These are phyloP conservation scores for Fusarium piperis DNA, from an alignment of 2,329 filamentous ascomycete species.

Conservation along the genomic window DNA sequence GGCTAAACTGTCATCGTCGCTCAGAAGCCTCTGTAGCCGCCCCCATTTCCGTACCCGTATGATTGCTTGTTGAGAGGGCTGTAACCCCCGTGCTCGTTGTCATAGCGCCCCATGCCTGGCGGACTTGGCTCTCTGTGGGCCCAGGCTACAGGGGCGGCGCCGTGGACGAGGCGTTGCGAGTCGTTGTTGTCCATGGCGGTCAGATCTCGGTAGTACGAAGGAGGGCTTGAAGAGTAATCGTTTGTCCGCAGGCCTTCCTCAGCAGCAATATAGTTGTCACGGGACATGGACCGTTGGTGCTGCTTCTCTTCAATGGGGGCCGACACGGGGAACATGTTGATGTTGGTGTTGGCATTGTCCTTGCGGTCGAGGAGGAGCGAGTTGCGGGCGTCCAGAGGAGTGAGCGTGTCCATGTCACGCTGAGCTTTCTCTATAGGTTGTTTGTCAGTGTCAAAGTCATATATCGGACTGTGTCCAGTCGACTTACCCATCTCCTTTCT, in stretches of 20 bases:
- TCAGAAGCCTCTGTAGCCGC: conserved; percentile 42
- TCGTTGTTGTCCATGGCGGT: conserved; percentile 50
- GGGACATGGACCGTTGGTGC: conserved; percentile 42
- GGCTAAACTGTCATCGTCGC: conserved; percentile 6
- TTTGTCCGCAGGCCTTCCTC: conserved; percentile 36
- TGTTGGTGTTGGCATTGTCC: conserved; percentile 48
- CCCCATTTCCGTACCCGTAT: conserved; percentile 37
- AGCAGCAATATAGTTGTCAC: conserved; percentile 46
- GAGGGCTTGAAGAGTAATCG: conserved; percentile 40
- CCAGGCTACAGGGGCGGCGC: conserved; percentile 53
- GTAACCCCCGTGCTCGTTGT: conserved; percentile 36
- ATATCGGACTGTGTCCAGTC: neutral
- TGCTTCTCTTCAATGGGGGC: conserved; percentile 51
- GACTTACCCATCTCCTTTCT: conserved; percentile 88
- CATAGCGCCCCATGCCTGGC: conserved; percentile 26
- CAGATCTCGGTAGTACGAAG: conserved; percentile 48
- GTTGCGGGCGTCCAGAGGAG: conserved; percentile 86
- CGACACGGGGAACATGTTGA: conserved; percentile 56
- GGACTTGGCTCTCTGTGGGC: conserved; percentile 38
- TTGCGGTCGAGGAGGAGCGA: conserved; percentile 78
- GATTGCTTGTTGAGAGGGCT: conserved; percentile 23
- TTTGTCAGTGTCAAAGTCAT: conserved; percentile 40
- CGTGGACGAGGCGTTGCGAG: conserved; percentile 51
- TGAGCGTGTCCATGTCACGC: conserved; percentile 83
- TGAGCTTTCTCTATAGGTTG: conserved; percentile 73